These are phyloP conservation scores for Daldinia vernicosa DNA, from an alignment of 495 filamentous ascomycete genomes.

Conservation along the genomic window DNA sequence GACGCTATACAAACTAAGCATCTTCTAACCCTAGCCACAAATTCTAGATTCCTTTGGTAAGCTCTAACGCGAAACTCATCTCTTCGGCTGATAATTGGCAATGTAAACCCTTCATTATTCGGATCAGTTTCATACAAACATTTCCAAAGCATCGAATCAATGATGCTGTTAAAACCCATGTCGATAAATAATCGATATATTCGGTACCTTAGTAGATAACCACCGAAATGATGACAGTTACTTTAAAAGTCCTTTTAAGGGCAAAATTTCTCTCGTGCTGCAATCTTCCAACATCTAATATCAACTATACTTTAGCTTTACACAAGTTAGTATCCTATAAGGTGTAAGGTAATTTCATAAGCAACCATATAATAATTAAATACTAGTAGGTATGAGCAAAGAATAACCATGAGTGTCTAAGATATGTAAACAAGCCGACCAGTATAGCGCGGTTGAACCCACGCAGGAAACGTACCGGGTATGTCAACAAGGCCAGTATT, in stretches of 20 bases:
- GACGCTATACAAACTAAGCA: conserved; percentile 3
- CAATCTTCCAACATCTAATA: background rate
- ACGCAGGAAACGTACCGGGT: background rate
- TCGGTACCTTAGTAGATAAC: background rate
- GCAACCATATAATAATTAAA: too few species aligned
- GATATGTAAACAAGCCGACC: background rate
- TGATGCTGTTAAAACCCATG: background rate
- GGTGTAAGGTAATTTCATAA: too few species aligned
- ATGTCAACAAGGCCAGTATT: background rate
- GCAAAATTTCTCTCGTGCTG: background rate
- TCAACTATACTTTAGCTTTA: too few species aligned
- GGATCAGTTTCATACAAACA: background rate
- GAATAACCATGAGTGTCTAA: background rate
- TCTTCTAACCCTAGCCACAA: conserved; percentile 3
- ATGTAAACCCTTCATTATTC: background rate
- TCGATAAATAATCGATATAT: background rate
- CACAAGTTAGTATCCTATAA: too few species aligned
- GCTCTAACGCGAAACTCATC: background rate
- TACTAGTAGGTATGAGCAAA: background rate
- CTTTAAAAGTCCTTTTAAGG: background rate
- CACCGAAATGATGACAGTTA: background rate
- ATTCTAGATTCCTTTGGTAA: background rate
- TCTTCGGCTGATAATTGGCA: background rate
- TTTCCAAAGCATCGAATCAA: background rate
- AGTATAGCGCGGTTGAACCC: background rate